Evolutionary conservation across 2,329 filamentous ascomycete species (phyloP).

Genomic region (Hymenoscyphus repandus): DNA sequence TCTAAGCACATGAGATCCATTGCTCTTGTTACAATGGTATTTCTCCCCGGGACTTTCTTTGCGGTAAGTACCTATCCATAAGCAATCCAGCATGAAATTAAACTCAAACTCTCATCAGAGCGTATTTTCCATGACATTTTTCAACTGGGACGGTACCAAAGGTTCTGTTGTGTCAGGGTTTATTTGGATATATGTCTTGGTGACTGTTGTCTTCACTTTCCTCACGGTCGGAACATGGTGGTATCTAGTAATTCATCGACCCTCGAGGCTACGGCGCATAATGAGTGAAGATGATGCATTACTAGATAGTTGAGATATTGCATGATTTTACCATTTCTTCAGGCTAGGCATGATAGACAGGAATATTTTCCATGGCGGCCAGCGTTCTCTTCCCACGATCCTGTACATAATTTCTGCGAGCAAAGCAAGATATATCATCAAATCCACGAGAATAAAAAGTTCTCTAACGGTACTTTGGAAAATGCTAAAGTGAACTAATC

Average conservation of each 20-base stretch:
- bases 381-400: no score
- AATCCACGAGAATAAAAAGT: not conserved
- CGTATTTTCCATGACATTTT: constrained; percentile 11
- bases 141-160: constrained; percentile 4
- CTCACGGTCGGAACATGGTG: constrained; percentile 1
- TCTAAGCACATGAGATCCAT: constrained; percentile 34
- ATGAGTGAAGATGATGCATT: no score
- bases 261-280: not conserved
- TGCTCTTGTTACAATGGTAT: constrained; percentile 37
- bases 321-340: no score
- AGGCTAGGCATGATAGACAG: no score
- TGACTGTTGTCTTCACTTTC: not conserved
- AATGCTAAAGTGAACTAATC: not conserved
- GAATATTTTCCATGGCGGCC: no score
- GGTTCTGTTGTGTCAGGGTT: not conserved
- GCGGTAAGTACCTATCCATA: constrained; percentile 19
- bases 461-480: not conserved
- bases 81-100: not conserved
- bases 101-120: no score
- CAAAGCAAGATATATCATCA: not conserved
- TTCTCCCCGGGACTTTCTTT: constrained; percentile 38
- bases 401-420: no score
- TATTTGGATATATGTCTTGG: constrained; percentile 4
- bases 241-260: constrained; percentile 1
- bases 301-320: no score